Percentiles rank a stretch among this genome's conserved stretches.
These are phyloP conservation scores for Sequoiadendron giganteum DNA, from an alignment of 75 land plant species.

Conservation along the genomic window DNA sequence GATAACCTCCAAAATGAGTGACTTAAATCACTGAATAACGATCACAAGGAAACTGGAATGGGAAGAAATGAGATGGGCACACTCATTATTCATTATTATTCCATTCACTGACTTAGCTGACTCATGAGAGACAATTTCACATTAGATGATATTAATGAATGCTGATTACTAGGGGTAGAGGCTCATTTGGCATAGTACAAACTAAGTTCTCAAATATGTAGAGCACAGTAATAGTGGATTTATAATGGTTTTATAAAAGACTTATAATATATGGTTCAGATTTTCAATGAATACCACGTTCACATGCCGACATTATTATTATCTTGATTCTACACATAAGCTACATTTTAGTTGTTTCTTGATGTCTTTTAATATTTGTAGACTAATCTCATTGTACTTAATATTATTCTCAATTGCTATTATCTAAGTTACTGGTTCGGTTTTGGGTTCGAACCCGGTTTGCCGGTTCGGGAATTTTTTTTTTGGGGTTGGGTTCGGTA, in stretches of 20 bases:
- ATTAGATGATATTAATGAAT: neutral
- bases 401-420: neutral
- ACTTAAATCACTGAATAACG: no score
- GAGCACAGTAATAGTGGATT: neutral
- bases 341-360: no score
- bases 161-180: neutral
- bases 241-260: neutral
- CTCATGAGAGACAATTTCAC: neutral
- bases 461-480: no score
- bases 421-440: neutral
- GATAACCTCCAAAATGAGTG: neutral
- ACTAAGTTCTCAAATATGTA: neutral
- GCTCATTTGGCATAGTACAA: neutral
- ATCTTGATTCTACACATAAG: no score
- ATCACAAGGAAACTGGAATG: no score
- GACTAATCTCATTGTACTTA: neutral
- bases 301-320: neutral
- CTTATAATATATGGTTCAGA: neutral
- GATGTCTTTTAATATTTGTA: no score
- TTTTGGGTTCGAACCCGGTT: no score
- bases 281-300: neutral
- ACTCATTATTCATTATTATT: neutral
- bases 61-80: no score
- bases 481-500: no score
- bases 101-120: neutral